phyloP scores from a whole-genome alignment of 768 basidiomycete genomes.

The Phylloporus sp. region DNA sequence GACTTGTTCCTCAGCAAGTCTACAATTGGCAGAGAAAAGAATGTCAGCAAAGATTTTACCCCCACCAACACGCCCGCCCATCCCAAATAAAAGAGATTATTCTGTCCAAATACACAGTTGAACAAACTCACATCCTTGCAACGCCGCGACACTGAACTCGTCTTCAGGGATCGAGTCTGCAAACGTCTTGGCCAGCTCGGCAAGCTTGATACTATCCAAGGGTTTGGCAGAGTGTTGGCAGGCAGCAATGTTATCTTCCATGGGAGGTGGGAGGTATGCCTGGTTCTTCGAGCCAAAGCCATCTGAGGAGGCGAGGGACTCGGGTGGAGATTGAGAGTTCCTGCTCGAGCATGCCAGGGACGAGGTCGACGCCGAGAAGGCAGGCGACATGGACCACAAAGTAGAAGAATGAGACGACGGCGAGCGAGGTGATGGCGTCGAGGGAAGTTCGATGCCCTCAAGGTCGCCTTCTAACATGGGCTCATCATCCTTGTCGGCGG shows the following conservation, averaged over 20 bases:
- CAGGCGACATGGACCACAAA: conserved; percentile 40
- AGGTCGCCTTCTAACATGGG: conserved; percentile 38
- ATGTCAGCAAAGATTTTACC: conserved; percentile 26
- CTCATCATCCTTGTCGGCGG: conserved; percentile 48
- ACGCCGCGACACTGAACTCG: conserved; percentile 82
- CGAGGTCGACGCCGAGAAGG: conserved; percentile 40
- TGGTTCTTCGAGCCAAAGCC: conserved; percentile 52
- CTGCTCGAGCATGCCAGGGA: conserved; percentile 33
- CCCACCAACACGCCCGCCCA: conserved; percentile 20
- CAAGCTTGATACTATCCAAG: conserved; percentile 59
- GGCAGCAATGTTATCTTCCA: conserved; percentile 53
- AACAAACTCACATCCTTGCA: conserved; percentile 78
- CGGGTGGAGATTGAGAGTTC: conserved; percentile 23
- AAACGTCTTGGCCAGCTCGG: conserved; percentile 68
- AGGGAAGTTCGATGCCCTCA: conserved; percentile 42
- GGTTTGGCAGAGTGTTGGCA: conserved; percentile 62
- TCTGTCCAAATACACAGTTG: conserved; percentile 10
- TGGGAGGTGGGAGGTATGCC: conserved; percentile 59
- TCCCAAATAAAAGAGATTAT: conserved; percentile 15
- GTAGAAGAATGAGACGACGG: conserved; percentile 43
- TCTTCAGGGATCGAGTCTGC: conserved; percentile 79
- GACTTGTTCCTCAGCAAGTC: conserved; percentile 83
- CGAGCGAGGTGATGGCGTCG: conserved; percentile 39
- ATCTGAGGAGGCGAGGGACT: conserved; percentile 14
- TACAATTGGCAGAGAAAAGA: conserved; percentile 23